Base-by-base conservation (phyloP, 1,139 yeast species). In the Yarrowia galli region DNA sequence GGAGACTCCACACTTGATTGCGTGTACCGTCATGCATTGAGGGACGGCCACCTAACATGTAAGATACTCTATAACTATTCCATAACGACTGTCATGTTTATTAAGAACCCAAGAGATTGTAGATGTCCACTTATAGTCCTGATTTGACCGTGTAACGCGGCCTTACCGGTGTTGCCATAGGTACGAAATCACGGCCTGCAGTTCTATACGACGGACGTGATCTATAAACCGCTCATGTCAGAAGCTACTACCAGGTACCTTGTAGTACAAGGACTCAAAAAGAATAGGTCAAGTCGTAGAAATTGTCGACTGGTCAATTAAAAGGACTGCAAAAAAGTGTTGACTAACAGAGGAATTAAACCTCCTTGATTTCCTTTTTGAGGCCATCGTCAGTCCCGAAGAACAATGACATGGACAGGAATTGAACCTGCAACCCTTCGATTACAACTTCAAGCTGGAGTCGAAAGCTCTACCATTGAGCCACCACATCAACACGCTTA, bases 381-480 rank as follows among this genome's bases (percentile, higher is more conserved):
- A 58, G 64, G 64, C 64, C 64, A 43, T 58, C 64, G 64, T 58
- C 64, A 58, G 51, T 58, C 64, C 64, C 64, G 38, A 58, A 58
- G 64, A 43, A 58, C 64, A 18, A 43, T 83, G 87, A 84, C 84
- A 84, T 87, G 86, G 87, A 85, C 88, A 85, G 88, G 89, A 85
- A 85, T 85, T 82, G 89, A 85, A 85, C 89, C 88, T 85, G 88
- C 88, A 85, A 83, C 88, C 89, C 84, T 85, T 85, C 85, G 88
- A 85, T 84, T 81, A 79, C 84, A 81, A 73, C 74, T 46, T 48
- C 45, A 61, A 61, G 56, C 84, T 88, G 92, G 92, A 88, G 88
- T 87, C 92, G 88, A 87, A 88, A 87, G 91, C 92, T 88, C 92
- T 88, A 87, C 92, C 92, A 87, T 87, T 88, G 92, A 88, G 92